phyloP scores from a whole-genome alignment of 1,139 yeast genomes.

The Hansenula anomala region DNA sequence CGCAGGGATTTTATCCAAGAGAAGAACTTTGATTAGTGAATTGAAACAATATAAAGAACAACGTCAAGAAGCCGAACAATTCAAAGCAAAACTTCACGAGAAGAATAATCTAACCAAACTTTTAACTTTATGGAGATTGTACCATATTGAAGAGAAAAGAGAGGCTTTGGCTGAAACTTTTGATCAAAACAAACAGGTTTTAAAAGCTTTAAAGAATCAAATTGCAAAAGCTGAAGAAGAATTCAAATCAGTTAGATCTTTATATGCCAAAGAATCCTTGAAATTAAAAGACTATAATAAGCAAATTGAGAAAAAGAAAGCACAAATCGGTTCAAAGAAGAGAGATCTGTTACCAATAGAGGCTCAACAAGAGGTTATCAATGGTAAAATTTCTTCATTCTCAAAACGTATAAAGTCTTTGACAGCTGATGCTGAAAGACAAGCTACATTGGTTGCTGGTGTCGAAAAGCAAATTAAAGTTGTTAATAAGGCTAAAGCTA shows the following conservation, averaged over 20 bases:
- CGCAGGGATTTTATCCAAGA: slow-evolving; percentile 62
- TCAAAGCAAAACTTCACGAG: slow-evolving; percentile 51
- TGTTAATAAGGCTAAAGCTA: slow-evolving; percentile 38
- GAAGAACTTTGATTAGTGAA: slow-evolving; percentile 71
- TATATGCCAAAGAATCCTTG: slow-evolving; percentile 44
- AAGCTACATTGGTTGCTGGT: slow-evolving; percentile 37
- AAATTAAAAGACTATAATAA: slow-evolving; percentile 37
- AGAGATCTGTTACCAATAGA: slow-evolving; percentile 52
- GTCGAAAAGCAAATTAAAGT: slow-evolving; percentile 45
- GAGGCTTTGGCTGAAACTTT: slow-evolving; percentile 26
- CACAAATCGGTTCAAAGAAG: slow-evolving; percentile 39
- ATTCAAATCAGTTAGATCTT: slow-evolving; percentile 29
- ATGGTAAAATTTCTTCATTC: slow-evolving; percentile 42
- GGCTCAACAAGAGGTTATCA: slow-evolving; percentile 46
- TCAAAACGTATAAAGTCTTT: slow-evolving; percentile 52
- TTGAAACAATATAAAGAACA: slow-evolving; percentile 78
- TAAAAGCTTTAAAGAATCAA: slow-evolving; percentile 28
- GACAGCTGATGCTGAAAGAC: slow-evolving; percentile 47
- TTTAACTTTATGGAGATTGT: slow-evolving; percentile 61
- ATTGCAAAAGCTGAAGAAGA: slow-evolving; percentile 25
- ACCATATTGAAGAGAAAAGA: slow-evolving; percentile 54
- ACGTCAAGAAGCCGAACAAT: slow-evolving; percentile 64
- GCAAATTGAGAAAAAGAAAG: slow-evolving; percentile 33
- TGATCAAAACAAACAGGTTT: slow-evolving; percentile 25
- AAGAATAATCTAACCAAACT: slow-evolving; percentile 42